phyloP scores from a whole-genome alignment of 2,329 filamentous ascomycete species.

The Colletotrichum melonis region DNA sequence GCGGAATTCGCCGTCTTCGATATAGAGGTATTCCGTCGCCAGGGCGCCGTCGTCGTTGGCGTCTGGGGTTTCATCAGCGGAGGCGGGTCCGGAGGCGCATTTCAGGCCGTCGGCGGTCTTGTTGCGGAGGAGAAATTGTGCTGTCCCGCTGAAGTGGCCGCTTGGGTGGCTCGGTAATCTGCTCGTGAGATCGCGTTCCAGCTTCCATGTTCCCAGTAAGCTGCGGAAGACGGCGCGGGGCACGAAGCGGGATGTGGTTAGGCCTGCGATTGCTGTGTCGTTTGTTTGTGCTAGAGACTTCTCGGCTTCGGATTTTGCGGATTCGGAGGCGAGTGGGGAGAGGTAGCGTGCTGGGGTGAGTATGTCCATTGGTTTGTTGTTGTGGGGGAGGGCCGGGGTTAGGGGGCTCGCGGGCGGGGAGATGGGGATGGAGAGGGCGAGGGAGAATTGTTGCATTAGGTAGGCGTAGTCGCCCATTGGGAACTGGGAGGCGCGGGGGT shows the following conservation, averaged over 20 bases:
- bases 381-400: slow-evolving; percentile 53
- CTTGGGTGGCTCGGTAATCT: slow-evolving; percentile 68
- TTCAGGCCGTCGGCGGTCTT: slow-evolving; percentile 66
- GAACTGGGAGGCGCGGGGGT: slow-evolving; percentile 73
- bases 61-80: slow-evolving; percentile 23
- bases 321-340: slow-evolving; percentile 47
- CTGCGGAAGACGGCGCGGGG: slow-evolving; percentile 76
- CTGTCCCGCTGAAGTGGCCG: slow-evolving; percentile 73
- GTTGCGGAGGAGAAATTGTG: slow-evolving; percentile 71
- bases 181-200: slow-evolving; percentile 68
- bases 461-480: slow-evolving; percentile 87
- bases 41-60: slow-evolving; percentile 43
- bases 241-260: slow-evolving; percentile 63
- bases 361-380: slow-evolving; percentile 60
- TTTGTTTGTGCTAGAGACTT: slow-evolving; percentile 60
- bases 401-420: slow-evolving; percentile 44
- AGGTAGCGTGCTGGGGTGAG: slow-evolving; percentile 68
- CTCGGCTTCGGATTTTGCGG: slow-evolving; percentile 51
- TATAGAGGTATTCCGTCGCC: slow-evolving; percentile 73
- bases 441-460: slow-evolving; percentile 77
- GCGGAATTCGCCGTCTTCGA: slow-evolving; percentile 74
- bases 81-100: slow-evolving; percentile 39
- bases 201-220: slow-evolving; percentile 76
- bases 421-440: slow-evolving; percentile 65
- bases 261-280: slow-evolving; percentile 52